These are phyloP conservation scores for Aspergillus hancockii DNA, from an alignment of 495 filamentous ascomycete species.

Conservation along the genomic window DNA sequence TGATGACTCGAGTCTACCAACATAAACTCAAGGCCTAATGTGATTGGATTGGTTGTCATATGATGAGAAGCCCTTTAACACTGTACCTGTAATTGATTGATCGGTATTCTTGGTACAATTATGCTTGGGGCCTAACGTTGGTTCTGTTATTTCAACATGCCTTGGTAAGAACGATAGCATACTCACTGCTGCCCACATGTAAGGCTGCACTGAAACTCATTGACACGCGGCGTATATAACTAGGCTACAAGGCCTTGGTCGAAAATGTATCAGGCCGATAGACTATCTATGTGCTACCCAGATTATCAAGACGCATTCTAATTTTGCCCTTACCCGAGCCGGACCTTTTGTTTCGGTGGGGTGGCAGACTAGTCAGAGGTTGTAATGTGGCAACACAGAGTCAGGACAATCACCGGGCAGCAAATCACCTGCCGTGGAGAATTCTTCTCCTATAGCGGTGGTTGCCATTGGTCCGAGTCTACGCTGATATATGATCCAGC, in stretches of 20 bases:
- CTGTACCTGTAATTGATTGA: neutral
- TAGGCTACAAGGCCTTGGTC: neutral
- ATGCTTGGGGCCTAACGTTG: neutral
- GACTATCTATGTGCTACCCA: neutral
- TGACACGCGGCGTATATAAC: neutral
- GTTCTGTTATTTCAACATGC: neutral
- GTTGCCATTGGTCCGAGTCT: slow-evolving; percentile 11
- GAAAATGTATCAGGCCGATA: neutral
- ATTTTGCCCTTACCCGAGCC: slow-evolving; percentile 6
- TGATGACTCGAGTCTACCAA: neutral
- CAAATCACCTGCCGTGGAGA: slow-evolving; percentile 17
- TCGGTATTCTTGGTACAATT: neutral
- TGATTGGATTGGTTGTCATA: neutral
- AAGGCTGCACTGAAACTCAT: neutral
- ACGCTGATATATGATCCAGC: slow-evolving; percentile 13
- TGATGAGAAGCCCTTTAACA: neutral
- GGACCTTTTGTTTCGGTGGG: slow-evolving; percentile 12
- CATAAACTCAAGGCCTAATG: neutral
- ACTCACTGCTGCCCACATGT: neutral
- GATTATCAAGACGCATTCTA: neutral
- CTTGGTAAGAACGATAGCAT: neutral
- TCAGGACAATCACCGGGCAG: slow-evolving; percentile 13
- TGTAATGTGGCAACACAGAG: slow-evolving; percentile 24
- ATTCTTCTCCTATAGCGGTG: slow-evolving; percentile 7
- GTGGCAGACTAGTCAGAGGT: slow-evolving; percentile 13